A percentile compares a stretch with the other conserved stretches of the same genome.
These are phyloP conservation scores for Picea mariana DNA, from an alignment of 83 land plant genomes.

Conservation along the genomic window DNA sequence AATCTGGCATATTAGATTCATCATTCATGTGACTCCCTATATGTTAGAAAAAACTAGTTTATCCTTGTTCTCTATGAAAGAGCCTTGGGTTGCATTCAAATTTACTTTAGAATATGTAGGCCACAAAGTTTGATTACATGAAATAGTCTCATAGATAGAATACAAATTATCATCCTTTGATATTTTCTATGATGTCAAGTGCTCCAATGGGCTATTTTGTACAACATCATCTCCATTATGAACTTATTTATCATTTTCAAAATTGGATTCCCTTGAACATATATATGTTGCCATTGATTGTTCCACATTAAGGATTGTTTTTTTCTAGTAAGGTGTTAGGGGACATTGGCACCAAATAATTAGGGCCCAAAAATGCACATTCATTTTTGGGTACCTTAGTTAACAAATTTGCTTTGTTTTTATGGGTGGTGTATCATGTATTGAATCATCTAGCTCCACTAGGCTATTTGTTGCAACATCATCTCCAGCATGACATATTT, in stretches of 20 bases:
- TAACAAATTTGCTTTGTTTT: background rate
- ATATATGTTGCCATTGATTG: background rate
- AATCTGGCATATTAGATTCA: background rate
- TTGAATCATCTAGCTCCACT: background rate
- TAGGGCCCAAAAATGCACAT: background rate
- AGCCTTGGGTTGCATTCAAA: background rate
- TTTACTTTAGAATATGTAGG: background rate
- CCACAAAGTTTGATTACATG: constrained; percentile 3
- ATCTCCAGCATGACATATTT: background rate
- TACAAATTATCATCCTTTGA: background rate
- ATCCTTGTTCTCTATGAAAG: background rate
- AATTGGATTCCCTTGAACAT: background rate
- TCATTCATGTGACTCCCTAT: background rate
- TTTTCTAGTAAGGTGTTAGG: background rate
- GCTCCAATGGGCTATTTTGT: background rate
- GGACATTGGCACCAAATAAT: background rate
- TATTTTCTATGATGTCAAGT: background rate
- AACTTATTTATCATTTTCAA: background rate
- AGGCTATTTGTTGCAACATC: background rate
- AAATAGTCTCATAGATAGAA: background rate
- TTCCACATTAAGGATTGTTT: background rate
- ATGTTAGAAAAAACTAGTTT: background rate
- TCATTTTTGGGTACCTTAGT: background rate
- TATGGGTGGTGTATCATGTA: background rate
- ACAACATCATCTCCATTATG: background rate